Conservation (phyloP, 352 stramenopile species). For the Vaucheria bursata region DNA sequence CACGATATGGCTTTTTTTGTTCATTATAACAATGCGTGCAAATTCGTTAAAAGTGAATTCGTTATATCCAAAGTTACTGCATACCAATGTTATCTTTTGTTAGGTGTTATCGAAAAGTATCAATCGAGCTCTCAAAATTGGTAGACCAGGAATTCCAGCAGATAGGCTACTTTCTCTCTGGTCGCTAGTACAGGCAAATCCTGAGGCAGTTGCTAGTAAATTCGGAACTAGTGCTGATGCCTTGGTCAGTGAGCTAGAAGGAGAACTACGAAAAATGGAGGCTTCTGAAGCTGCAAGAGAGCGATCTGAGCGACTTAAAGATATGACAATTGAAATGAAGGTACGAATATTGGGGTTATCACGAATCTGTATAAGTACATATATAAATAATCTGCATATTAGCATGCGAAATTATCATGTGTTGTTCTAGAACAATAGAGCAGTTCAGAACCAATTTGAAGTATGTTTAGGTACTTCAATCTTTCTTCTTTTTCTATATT, state of each 20-base stretch:
- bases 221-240: constrained; percentile 66
- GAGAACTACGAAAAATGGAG: constrained; percentile 39
- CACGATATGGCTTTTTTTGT: neutral
- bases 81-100: neutral
- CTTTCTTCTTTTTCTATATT: no score
- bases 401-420: no score
- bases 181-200: constrained; percentile 58
- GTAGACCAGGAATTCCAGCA: neutral
- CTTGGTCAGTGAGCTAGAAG: constrained; percentile 52
- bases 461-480: no score
- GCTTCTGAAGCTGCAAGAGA: constrained; percentile 22
- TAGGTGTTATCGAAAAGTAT: neutral
- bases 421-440: no score
- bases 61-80: neutral
- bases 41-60: neutral
- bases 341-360: no score
- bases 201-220: constrained; percentile 54
- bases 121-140: neutral
- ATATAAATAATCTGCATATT: no score
- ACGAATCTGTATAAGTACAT: no score
- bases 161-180: constrained; percentile 47
- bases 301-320: constrained; percentile 17
- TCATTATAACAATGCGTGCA: neutral
- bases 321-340: constrained; percentile 44
- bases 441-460: no score